Percentiles rank a stretch among this genome's conserved stretches.
Conservation (phyloP, 2,329 filamentous ascomycete genomes). For the Didymella sp. region DNA sequence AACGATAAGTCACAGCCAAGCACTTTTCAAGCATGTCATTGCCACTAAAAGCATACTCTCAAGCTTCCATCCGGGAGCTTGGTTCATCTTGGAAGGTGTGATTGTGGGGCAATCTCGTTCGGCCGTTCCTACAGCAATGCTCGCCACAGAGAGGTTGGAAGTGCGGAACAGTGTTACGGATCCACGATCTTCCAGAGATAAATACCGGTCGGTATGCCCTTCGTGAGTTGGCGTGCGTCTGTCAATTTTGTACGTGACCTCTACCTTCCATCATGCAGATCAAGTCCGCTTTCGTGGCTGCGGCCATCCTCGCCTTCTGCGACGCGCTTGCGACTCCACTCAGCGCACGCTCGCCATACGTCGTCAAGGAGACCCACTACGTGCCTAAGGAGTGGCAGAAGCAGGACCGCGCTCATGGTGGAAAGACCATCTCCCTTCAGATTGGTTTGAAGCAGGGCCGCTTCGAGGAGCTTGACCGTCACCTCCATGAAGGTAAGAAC, state of each 20-base stretch:
- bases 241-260: conserved; percentile 13
- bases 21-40: conserved; percentile 27
- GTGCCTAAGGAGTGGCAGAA: conserved; percentile 61
- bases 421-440: conserved; percentile 61
- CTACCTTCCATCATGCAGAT: conserved; percentile 29
- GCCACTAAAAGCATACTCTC: conserved; percentile 14
- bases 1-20: conserved; percentile 12
- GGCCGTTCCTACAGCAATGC: conserved; percentile 10
- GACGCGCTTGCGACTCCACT: conserved; percentile 48
- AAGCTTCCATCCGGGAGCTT: conserved; percentile 19
- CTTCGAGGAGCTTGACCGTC: conserved; percentile 62
- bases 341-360: conserved; percentile 53
- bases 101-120: conserved; percentile 11
- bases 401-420: conserved; percentile 56
- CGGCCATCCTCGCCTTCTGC: conserved; percentile 37
- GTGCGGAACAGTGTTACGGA: background rate
- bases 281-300: conserved; percentile 34
- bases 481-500: conserved; percentile 58
- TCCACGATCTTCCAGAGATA: conserved; percentile 8
- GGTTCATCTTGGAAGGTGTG: conserved; percentile 22
- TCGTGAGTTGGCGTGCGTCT: conserved; percentile 9
- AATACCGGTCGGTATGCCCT: conserved; percentile 4
- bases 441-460: conserved; percentile 66
- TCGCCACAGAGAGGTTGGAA: background rate
- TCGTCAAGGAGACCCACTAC: conserved; percentile 63